Evolutionary conservation across 345 rosid genomes (phyloP), one percentile per base, ranked within the genome.

Genomic region (Gossypium rotundifolium): DNA sequence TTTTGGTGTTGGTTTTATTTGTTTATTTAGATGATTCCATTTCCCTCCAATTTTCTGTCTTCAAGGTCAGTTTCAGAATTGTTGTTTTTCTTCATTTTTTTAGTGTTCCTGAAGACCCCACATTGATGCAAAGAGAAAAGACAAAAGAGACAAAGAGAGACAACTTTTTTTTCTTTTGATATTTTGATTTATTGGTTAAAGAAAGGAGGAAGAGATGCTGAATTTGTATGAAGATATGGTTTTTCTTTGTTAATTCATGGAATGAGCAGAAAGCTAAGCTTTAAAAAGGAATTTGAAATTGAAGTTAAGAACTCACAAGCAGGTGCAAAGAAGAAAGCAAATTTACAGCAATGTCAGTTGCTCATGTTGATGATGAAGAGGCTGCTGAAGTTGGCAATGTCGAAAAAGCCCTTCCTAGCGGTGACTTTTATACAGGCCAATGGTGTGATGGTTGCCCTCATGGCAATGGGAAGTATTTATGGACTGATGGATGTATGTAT

Each of bases 401-500:
- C 2, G 99, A 93, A 77, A 87, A 70, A 74, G 79, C 80, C 14
- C 80, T 93, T 14, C 72, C 91, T 7, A 84, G 81, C 53, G 99
- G 97, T 0, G 99, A 95, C 63, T 91, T 90, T 80, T 95, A 93
- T 87, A 90, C 93, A 2, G 99, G 98, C 23, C 85, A 83, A 62
- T 93, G 96, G 94, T 63, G 79, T 52, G 96, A 85, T 17, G 71
- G 77, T 61, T 83, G 85, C 65, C 98, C 99, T 2, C 91, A 93
- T 71, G 97, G 98, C 11, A 84, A 87, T 3, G 98, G 99, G 17
- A 91, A 93, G 77, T 91, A 86, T 72, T 83, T 91, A 0, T 95
- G 99, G 99, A 86, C 88, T 25, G 99, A 95, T 74, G 97, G 98
- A 29, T 95, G 96, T 75, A 89, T 91, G 94, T 95, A 95, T 65